Base-by-base conservation (phyloP, 116 monocot genomes). In the Cymodocea nodosa region DNA sequence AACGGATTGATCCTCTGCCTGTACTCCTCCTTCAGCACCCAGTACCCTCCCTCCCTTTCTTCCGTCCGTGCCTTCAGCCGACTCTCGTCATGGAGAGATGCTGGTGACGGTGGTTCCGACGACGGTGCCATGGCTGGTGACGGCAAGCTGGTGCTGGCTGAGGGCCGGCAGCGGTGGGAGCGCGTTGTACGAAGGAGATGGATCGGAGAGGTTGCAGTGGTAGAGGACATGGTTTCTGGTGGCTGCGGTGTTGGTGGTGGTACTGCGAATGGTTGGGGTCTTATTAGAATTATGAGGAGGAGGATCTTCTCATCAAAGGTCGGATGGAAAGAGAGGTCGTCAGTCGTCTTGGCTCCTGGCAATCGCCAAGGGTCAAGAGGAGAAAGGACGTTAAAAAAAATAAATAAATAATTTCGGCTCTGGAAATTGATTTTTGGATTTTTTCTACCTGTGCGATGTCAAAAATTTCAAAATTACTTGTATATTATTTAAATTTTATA, bases 21-120 rank as follows among this genome's bases (percentile, higher is more conserved):
- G 67, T 67, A 73, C 87, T 85, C 75, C 84, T 94, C 90, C 73
- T 90, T 94, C 18, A 94, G 64, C 51, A 90, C 83, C 84, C 82
- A 94, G 76, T 83, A 94, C 3, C 84, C 84, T 0, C 77, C 73
- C 44, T 78, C 84, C 66, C 65, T 76, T 78, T 84, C 64, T 77
- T 94, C 94, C 72, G 90, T 85, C 52, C 90, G 73, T 34, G 84
- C 63, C 73, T 85, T 90, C 58, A 94, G 61, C 57, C 94, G 18
- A 15, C 67, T 60, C 35, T 0, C 8, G 1, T 66, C 52, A 35
- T 12, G 50, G 18, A 57, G 25, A 35, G 17, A 44, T 44, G 8
- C 40, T 6, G 63, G 22, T 35, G 61, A 15, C 36, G 73, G 52
- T 6, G 63, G 22, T 35, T 18, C 17, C 8, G 60, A 8, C 49